These are phyloP conservation scores for Sphaerostilbella broomeana DNA, from an alignment of 2,329 filamentous ascomycete genomes.

Conservation along the genomic window DNA sequence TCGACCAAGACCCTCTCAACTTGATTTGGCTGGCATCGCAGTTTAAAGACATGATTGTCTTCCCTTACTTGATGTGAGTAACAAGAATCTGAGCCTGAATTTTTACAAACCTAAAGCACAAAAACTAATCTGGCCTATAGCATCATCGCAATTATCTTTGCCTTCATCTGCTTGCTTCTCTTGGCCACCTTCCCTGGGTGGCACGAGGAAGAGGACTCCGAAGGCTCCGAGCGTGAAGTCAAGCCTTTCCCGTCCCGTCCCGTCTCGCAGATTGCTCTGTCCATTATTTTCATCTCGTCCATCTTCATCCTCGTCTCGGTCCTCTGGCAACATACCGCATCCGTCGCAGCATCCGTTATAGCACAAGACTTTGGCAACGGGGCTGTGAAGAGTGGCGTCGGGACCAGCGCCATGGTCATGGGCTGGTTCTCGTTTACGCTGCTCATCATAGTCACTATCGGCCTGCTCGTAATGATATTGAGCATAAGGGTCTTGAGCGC, in stretches of 20 bases:
- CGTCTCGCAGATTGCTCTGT: constrained; percentile 86
- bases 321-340: constrained; percentile 91
- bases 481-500: constrained; percentile 76
- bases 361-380: constrained; percentile 91
- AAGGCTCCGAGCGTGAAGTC: constrained; percentile 79
- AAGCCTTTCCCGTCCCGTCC: constrained; percentile 90
- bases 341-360: constrained; percentile 88
- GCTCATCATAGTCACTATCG: constrained; percentile 92
- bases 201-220: constrained; percentile 81
- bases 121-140: no score
- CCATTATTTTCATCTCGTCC: constrained; percentile 77
- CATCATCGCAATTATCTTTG: constrained; percentile 96
- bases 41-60: constrained; percentile 98
- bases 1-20: constrained; percentile 94
- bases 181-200: constrained; percentile 96
- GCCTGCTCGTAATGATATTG: constrained; percentile 90
- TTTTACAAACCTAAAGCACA: no score
- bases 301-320: constrained; percentile 69
- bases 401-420: constrained; percentile 91
- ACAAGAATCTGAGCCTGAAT: no score
- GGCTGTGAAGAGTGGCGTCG: constrained; percentile 77
- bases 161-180: constrained; percentile 90
- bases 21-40: constrained; percentile 94
- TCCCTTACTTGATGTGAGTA: constrained; percentile 90
- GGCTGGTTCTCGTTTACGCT: constrained; percentile 96